Evolutionary conservation across 345 rosid genomes (phyloP).

Genomic region (Corchorus olitorius): DNA sequence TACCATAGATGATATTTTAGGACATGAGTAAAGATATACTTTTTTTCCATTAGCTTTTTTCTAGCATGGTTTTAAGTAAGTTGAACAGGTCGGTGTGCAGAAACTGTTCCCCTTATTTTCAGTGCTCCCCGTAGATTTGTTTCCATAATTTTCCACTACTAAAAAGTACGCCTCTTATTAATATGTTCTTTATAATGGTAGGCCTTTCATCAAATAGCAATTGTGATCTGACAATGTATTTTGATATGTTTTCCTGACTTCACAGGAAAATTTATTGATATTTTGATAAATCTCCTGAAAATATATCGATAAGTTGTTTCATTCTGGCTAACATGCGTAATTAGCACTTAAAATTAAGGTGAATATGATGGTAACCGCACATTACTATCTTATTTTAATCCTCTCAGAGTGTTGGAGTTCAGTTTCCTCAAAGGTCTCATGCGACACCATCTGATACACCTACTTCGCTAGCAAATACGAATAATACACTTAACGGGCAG

Average conservation of each 20-base stretch:
- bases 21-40: neutral
- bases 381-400: neutral
- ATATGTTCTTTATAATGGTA: neutral
- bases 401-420: constrained; percentile 77
- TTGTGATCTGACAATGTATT: neutral
- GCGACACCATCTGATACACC: constrained; percentile 39
- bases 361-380: neutral
- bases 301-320: neutral
- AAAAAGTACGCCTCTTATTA: neutral
- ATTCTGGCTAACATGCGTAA: neutral
- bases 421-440: constrained; percentile 67
- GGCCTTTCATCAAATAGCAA: constrained; percentile 4
- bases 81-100: neutral
- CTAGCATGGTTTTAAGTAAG: neutral
- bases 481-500: constrained; percentile 56
- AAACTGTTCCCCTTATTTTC: neutral
- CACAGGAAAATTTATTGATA: too few relatives aligned
- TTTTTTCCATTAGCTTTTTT: neutral
- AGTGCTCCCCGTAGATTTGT: neutral
- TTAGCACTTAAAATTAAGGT: neutral
- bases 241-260: neutral
- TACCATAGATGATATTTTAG: neutral
- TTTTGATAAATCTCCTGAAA: neutral
- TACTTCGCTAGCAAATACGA: constrained; percentile 41
- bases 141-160: neutral